These are phyloP conservation scores for Pleomassaria siparia DNA, from an alignment of 2,329 filamentous ascomycete genomes.

Conservation along the genomic window DNA sequence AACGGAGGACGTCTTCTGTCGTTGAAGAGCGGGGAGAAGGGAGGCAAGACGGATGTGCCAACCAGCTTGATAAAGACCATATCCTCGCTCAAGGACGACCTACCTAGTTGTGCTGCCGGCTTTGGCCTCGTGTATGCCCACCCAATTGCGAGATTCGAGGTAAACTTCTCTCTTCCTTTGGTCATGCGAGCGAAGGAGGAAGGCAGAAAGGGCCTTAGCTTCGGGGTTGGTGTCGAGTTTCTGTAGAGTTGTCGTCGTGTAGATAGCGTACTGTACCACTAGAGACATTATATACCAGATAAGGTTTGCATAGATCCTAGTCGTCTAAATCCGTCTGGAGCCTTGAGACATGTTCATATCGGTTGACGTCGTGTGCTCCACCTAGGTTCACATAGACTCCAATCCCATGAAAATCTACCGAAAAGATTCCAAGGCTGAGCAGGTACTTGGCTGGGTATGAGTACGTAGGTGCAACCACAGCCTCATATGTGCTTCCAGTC, in stretches of 20 bases:
- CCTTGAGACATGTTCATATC: too few species aligned
- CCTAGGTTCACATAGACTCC: too few species aligned
- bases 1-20: slow-evolving; percentile 86
- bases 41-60: slow-evolving; percentile 54
- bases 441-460: too few species aligned
- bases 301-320: not conserved
- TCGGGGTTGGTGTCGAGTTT: slow-evolving; percentile 97
- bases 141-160: slow-evolving; percentile 87
- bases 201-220: slow-evolving; percentile 84
- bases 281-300: not conserved
- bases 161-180: slow-evolving; percentile 91
- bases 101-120: slow-evolving; percentile 84
- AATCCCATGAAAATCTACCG: too few species aligned
- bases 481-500: too few species aligned
- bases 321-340: too few species aligned
- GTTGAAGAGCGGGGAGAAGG: slow-evolving; percentile 57
- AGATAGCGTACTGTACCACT: not conserved
- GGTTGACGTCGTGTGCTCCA: too few species aligned
- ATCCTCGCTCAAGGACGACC: slow-evolving; percentile 68
- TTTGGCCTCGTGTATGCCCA: slow-evolving; percentile 93
- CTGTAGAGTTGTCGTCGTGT: slow-evolving; percentile 57
- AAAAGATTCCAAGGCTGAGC: too few species aligned
- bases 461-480: too few species aligned
- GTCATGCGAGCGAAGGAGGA: slow-evolving; percentile 82
- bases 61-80: slow-evolving; percentile 64